Percentiles rank a stretch among this genome's conserved stretches.
Evolutionary conservation across 192 early-diverging fungal species (phyloP).

Genomic region (Endogone sp.): DNA sequence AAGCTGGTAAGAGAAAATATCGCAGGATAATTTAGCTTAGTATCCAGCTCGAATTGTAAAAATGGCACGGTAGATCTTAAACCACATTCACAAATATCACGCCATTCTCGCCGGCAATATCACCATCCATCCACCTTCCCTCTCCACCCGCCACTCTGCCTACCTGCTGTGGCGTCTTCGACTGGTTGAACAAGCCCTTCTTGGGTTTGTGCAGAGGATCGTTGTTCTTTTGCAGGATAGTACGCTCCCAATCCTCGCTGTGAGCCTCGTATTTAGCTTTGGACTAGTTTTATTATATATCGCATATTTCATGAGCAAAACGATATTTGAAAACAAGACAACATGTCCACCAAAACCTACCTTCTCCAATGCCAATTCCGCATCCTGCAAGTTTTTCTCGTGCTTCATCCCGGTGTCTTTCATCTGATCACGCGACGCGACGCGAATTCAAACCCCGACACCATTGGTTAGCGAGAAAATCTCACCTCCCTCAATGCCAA

Average conservation of each 20-base stretch:
- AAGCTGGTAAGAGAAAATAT: constrained; percentile 40
- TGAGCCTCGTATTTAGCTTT: constrained; percentile 66
- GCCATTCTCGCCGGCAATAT: too few relatives aligned
- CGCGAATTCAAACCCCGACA: too few relatives aligned
- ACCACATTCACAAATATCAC: too few relatives aligned
- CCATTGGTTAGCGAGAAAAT: too few relatives aligned
- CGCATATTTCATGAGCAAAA: neutral
- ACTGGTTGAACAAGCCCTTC: constrained; percentile 46
- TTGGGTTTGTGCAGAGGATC: constrained; percentile 32
- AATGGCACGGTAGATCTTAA: too few relatives aligned
- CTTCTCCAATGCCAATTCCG: constrained; percentile 81
- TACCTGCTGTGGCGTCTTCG: constrained; percentile 63
- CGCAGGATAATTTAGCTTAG: neutral
- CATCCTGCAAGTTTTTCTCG: constrained; percentile 71
- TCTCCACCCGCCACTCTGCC: constrained; percentile 1
- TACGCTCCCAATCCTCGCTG: constrained; percentile 85
- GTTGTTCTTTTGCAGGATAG: constrained; percentile 52
- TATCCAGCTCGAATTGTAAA: too few relatives aligned
- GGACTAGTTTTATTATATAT: constrained; percentile 47
- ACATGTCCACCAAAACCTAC: constrained; percentile 23
- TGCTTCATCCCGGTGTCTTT: constrained; percentile 78
- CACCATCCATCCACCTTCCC: too few relatives aligned
- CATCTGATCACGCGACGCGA: neutral
- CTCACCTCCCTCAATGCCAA: neutral
- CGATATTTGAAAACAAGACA: neutral